Evolutionary conservation across 352 stramenopile genomes (phyloP).

Genomic region (Globisporangium carolinianum): DNA sequence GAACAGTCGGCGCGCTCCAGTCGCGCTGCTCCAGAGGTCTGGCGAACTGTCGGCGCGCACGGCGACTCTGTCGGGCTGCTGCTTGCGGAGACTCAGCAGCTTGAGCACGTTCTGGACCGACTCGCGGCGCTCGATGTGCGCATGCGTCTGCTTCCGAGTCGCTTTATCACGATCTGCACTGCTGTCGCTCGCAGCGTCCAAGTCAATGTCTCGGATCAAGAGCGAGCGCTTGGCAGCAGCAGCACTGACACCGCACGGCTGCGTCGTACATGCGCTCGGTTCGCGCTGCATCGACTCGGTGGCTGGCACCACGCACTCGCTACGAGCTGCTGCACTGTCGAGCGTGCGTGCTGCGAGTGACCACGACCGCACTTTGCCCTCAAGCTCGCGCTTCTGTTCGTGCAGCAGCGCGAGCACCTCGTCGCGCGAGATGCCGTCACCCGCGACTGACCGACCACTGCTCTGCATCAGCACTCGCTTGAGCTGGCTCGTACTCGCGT

Average conservation of each 20-base stretch:
- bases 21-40: conserved; percentile 5
- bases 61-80: conserved; percentile 2
- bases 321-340: no score
- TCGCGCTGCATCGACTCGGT: neutral
- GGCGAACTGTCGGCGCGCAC: conserved; percentile 1
- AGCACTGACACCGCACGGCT: no score
- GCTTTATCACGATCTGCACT: neutral
- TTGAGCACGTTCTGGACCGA: conserved; percentile 48
- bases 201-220: conserved; percentile 6
- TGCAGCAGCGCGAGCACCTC: conserved; percentile 9
- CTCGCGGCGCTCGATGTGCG: conserved; percentile 15
- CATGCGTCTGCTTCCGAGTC: conserved; percentile 1
- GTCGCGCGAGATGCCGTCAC: conserved; percentile 2
- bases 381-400: conserved; percentile 8
- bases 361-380: conserved; percentile 4
- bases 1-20: neutral
- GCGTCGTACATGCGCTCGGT: neutral
- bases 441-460: neutral
- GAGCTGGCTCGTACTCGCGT: neutral
- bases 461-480: conserved; percentile 4
- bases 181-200: neutral
- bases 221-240: no score
- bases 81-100: conserved; percentile 42
- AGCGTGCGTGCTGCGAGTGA: neutral
- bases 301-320: neutral